Percentiles rank a stretch among this genome's conserved stretches.
phyloP scores from a whole-genome alignment of 2,329 filamentous ascomycete species.

The Calonectria pseudoreteaudii region DNA sequence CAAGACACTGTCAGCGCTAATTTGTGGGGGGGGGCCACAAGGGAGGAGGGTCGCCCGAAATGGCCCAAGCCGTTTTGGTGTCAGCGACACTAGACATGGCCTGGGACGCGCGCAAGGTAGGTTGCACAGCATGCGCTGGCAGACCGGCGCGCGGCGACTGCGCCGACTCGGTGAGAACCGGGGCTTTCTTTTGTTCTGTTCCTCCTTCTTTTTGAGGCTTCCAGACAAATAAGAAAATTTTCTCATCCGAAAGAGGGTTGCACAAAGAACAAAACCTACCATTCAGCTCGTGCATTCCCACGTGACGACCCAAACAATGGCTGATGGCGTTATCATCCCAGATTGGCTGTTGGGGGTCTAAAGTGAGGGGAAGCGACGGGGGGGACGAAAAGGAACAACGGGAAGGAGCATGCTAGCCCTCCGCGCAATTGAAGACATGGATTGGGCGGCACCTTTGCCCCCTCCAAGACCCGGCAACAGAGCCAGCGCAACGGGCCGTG shows the following conservation, averaged over 20 bases:
- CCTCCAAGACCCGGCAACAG: not conserved
- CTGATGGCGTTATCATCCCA: not conserved
- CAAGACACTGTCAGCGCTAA: not conserved
- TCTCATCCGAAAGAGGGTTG: not conserved
- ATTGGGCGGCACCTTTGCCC: constrained; percentile 5
- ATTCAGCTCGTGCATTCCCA: not conserved
- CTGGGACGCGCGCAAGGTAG: not conserved
- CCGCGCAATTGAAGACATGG: constrained; percentile 12
- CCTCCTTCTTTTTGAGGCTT: not conserved
- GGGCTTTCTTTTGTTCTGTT: not conserved
- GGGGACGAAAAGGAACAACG: not conserved
- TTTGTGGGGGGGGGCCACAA: not conserved
- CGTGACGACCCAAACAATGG: not conserved
- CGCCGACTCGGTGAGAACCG: not conserved
- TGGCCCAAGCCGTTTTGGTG: not conserved
- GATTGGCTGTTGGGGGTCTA: constrained; percentile 1
- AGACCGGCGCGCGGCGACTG: not conserved
- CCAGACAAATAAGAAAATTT: not conserved
- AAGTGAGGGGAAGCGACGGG: not conserved
- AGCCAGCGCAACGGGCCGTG: not conserved
- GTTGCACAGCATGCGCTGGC: not conserved
- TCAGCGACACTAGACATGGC: not conserved
- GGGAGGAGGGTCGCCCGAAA: not conserved
- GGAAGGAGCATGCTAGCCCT: not conserved
- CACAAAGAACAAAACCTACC: not conserved